Conservation (phyloP, 2,329 filamentous ascomycete genomes). For the Aspergillus neotritici region DNA sequence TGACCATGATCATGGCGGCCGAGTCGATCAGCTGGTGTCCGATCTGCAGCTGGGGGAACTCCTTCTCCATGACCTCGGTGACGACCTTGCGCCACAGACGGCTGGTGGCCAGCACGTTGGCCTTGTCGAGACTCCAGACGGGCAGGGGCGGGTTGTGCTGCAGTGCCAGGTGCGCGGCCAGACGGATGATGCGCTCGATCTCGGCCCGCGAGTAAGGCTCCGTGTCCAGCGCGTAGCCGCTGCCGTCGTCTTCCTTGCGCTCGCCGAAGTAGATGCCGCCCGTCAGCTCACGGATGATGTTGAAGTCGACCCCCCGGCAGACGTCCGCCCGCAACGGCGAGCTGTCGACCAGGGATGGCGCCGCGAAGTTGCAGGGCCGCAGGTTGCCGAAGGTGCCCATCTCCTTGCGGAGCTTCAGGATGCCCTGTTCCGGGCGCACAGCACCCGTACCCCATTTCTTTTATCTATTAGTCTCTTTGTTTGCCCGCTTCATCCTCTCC, state of each 20-base stretch:
- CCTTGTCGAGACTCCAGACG: conserved; percentile 89
- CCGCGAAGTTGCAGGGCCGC: conserved; percentile 91
- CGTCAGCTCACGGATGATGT: conserved; percentile 86
- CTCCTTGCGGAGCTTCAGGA: conserved; percentile 86
- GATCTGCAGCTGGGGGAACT: conserved; percentile 81
- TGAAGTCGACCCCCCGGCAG: conserved; percentile 83
- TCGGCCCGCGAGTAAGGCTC: conserved; percentile 80
- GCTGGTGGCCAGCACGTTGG: conserved; percentile 88
- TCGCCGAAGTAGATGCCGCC: conserved; percentile 95
- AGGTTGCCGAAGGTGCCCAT: conserved; percentile 93
- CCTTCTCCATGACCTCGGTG: conserved; percentile 73
- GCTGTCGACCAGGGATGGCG: conserved; percentile 72
- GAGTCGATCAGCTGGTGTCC: conserved; percentile 90
- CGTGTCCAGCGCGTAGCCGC: conserved; percentile 72
- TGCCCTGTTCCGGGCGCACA: conserved; percentile 86
- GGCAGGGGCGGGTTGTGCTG: conserved; percentile 68
- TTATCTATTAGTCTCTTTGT: conserved; percentile 2
- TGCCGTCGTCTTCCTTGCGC: conserved; percentile 67
- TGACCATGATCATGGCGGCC: conserved; percentile 97
- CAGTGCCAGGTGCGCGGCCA: conserved; percentile 75
- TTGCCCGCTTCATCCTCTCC: neutral
- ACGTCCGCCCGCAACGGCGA: conserved; percentile 84
- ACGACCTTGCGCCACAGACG: conserved; percentile 86
- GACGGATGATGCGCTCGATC: conserved; percentile 79
- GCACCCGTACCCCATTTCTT: conserved; percentile 85